Conservation (phyloP, 1,284 basidiomycete genomes). For the Mrakiaceae sp. region DNA sequence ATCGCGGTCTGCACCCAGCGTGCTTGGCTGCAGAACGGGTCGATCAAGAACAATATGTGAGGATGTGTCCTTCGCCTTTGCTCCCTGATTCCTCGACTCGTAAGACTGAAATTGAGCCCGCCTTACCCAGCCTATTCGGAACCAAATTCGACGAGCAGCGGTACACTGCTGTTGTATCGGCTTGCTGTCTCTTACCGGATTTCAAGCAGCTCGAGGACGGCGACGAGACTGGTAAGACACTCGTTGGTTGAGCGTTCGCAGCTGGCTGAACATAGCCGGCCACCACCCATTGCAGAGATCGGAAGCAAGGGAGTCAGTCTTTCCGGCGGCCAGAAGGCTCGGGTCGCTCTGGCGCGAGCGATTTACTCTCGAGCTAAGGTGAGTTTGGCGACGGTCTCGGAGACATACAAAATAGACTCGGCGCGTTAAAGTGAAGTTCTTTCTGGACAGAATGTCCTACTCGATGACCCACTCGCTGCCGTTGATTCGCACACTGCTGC, state of each 20-base stretch:
- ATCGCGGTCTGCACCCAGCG: slow-evolving; percentile 77
- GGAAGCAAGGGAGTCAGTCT: slow-evolving; percentile 15
- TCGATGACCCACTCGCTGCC: slow-evolving; percentile 49
- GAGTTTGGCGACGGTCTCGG: too few species aligned
- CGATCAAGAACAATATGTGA: slow-evolving; percentile 49
- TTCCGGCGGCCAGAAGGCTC: slow-evolving; percentile 54
- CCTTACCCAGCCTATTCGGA: slow-evolving; percentile 42
- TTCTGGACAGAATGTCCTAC: slow-evolving; percentile 36
- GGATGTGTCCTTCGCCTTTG: neutral
- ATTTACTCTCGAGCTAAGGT: neutral
- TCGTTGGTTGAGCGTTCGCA: too few species aligned
- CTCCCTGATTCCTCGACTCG: slow-evolving; percentile 48
- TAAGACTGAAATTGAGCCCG: too few species aligned
- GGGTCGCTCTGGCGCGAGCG: slow-evolving; percentile 29
- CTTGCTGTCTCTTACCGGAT: slow-evolving; percentile 42
- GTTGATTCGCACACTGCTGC: slow-evolving; percentile 38
- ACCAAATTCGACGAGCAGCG: slow-evolving; percentile 51
- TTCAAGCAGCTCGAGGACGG: slow-evolving; percentile 25
- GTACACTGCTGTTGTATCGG: slow-evolving; percentile 50
- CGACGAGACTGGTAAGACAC: slow-evolving; percentile 30
- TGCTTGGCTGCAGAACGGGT: slow-evolving; percentile 54
- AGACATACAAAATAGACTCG: slow-evolving; percentile 18
- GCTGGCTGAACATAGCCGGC: neutral
- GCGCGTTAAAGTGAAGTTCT: too few species aligned
- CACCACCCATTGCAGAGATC: slow-evolving; percentile 17